Percentiles rank a stretch among this genome's conserved stretches.
These are phyloP conservation scores for Suillus weaverae DNA, from an alignment of 768 basidiomycete genomes.

Conservation along the genomic window DNA sequence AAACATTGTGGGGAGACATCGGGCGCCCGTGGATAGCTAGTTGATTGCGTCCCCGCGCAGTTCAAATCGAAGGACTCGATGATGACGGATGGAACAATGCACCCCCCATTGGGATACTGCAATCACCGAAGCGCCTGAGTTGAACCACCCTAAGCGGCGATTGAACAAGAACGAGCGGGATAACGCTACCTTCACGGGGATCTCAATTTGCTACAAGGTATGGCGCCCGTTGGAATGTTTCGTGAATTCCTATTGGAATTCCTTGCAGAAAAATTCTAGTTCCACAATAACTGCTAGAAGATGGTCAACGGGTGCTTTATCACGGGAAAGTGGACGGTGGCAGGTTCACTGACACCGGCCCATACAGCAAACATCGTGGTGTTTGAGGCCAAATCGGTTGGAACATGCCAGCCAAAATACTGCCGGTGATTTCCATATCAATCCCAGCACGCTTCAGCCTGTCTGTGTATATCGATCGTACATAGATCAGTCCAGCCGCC, in stretches of 20 bases:
- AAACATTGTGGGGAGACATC: neutral
- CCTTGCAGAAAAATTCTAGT: neutral
- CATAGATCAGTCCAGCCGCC: neutral
- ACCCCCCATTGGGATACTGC: neutral
- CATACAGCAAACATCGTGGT: neutral
- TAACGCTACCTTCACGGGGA: neutral
- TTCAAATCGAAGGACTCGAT: too few species aligned
- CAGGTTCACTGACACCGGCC: neutral
- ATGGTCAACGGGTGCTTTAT: neutral
- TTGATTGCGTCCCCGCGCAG: neutral
- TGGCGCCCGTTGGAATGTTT: neutral
- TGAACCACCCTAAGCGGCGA: neutral
- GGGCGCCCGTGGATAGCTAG: neutral
- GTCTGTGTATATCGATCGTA: neutral
- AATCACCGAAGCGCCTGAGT: neutral
- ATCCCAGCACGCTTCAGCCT: neutral
- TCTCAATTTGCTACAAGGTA: neutral
- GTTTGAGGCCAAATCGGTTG: neutral
- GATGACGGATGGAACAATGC: neutral
- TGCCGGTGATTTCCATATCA: neutral
- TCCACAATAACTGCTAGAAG: neutral
- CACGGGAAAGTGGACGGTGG: neutral
- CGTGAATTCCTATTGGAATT: neutral
- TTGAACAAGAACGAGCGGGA: neutral
- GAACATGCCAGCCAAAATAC: neutral